phyloP scores from a whole-genome alignment of 2,329 filamentous ascomycete genomes.

The Pestalotiopsis sp. region DNA sequence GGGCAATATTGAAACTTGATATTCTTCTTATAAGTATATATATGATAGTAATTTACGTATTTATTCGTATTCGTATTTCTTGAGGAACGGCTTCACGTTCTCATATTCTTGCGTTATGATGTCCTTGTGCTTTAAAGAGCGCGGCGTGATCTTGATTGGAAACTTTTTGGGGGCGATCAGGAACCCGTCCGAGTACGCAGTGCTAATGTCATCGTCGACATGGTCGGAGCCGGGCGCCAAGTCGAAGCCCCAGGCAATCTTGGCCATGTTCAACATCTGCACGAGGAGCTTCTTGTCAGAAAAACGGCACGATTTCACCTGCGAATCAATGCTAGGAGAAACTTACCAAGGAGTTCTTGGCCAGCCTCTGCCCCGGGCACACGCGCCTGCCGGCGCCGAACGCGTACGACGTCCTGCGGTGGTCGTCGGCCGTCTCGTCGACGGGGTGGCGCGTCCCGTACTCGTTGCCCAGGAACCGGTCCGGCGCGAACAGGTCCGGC shows the following conservation, averaged over 20 bases:
- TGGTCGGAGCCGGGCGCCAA: neutral
- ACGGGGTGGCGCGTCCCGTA: constrained; percentile 13
- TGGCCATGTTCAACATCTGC: constrained; percentile 12
- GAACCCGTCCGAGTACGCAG: constrained; percentile 10
- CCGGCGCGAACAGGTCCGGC: constrained; percentile 19
- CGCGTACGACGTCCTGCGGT: constrained; percentile 11
- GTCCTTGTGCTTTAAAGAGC: neutral
- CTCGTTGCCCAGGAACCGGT: constrained; percentile 17
- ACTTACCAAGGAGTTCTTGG: constrained; percentile 4
- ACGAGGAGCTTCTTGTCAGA: too few relatives aligned
- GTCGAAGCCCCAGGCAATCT: constrained; percentile 13
- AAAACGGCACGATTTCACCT: too few relatives aligned
- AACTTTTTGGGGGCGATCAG: constrained; percentile 12
- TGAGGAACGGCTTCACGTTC: constrained; percentile 1
- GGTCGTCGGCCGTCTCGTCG: neutral
- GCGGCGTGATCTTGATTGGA: constrained; percentile 8
- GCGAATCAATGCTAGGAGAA: too few relatives aligned
- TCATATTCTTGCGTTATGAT: constrained; percentile 8
- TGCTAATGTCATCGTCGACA: constrained; percentile 9
- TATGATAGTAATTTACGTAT: neutral
- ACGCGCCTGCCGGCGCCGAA: constrained; percentile 15
- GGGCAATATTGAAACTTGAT: neutral
- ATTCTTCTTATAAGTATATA: neutral
- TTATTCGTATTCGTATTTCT: constrained; percentile 8
- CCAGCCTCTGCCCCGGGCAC: constrained; percentile 16